phyloP scores from a whole-genome alignment of 2,329 filamentous ascomycete genomes.

The Arthrobotrys iridis region DNA sequence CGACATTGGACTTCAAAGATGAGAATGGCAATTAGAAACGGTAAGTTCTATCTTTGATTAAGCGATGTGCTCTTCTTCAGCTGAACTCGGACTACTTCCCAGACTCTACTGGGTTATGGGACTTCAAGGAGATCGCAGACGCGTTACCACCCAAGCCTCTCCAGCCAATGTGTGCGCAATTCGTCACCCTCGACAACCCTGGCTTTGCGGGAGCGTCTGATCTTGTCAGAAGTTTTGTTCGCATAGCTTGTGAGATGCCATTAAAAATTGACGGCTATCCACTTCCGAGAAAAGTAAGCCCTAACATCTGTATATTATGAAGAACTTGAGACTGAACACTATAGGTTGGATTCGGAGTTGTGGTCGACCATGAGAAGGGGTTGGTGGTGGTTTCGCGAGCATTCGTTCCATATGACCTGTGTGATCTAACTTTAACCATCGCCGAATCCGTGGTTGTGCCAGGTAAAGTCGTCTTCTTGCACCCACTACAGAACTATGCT shows the following conservation, averaged over 20 bases:
- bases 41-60: conserved; percentile 9
- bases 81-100: not conserved
- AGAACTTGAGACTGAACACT: not conserved
- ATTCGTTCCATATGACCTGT: conserved; percentile 94
- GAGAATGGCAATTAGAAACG: conserved; percentile 86
- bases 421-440: conserved; percentile 94
- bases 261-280: conserved; percentile 98
- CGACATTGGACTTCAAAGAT: conserved; percentile 97
- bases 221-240: conserved; percentile 92
- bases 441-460: conserved; percentile 95
- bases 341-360: conserved; percentile 86
- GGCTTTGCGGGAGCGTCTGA: conserved; percentile 90
- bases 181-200: conserved; percentile 89
- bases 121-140: conserved; percentile 86
- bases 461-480: conserved; percentile 93
- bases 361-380: conserved; percentile 97
- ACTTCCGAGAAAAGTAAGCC: conserved; percentile 75
- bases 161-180: conserved; percentile 80
- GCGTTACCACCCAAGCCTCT: conserved; percentile 78
- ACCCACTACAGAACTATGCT: conserved; percentile 95
- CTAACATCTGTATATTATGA: not conserved
- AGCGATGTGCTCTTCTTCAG: not conserved
- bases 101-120: conserved; percentile 89
- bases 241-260: conserved; percentile 91
- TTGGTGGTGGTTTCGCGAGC: conserved; percentile 93